Base-by-base conservation (phyloP, 164 flowering plant species). In the Annona squamosa region DNA sequence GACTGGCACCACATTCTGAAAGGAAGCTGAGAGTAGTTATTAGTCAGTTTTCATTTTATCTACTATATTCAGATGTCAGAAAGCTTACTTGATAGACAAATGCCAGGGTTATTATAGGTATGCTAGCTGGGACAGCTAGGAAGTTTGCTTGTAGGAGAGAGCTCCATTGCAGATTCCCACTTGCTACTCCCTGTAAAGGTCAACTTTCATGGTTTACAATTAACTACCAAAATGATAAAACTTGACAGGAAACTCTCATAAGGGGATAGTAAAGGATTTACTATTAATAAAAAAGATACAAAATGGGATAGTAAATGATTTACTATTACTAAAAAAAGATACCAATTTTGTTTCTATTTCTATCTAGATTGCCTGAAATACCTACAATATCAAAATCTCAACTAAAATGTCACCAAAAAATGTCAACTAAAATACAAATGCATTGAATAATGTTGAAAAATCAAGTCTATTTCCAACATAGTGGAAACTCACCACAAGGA, bases 1-100 rank as follows among this genome's bases (percentile, higher is more conserved):
- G 75, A 94, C 97, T 67, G 97, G 97, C 18, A 94, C 97, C 3
- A 92, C 98, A 83, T 94, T 94, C 97, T 94, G 93, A 61, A 66
- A 76, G 2, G 45, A 62, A 69, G 42, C 61, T 43, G 46, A 71
- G 5, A 41, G 41, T 19, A 18, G 59, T 71, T 44, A 56, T 70
- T 72, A 63, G 63, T 18, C 63, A 71, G n/a, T 62, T 62, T 71
- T 48, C 71, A 57, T 71, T 6, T 19, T 45, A 18, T 26, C 37
- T 63, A 72, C 52, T 13, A 62, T 26, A 67, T 47, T 42, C n/a
- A 71, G 63, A 69, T 65, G 65, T 71, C 46, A 48, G 48, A 56
- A 46, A 48, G 47, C 46, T 72, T 84, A 89, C 98, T 88, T 94
- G 98, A 81, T 92, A 94, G 69, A 94, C 98, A 84, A 90, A 94